These are phyloP conservation scores for Boeremia exigua DNA, from an alignment of 2,329 filamentous ascomycete genomes.

Conservation along the genomic window DNA sequence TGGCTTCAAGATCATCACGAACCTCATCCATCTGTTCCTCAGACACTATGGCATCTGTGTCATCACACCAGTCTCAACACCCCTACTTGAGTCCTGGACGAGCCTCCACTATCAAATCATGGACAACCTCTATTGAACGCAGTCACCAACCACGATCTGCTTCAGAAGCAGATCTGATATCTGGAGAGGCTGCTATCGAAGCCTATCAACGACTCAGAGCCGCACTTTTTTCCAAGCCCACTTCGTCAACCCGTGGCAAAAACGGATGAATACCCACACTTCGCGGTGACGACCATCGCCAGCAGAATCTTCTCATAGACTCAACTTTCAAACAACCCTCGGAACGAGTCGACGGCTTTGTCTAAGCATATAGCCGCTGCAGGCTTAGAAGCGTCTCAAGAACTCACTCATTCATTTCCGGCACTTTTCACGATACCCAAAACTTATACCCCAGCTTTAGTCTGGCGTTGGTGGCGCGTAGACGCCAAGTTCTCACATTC, in stretches of 20 bases:
- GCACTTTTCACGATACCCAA: constrained; percentile 4
- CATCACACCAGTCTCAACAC: constrained; percentile 27
- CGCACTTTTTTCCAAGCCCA: constrained; percentile 46
- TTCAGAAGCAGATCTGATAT: constrained; percentile 24
- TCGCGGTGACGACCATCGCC: not conserved
- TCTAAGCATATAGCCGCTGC: not conserved
- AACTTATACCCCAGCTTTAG: not conserved
- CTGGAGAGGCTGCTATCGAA: constrained; percentile 40
- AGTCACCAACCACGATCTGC: constrained; percentile 10
- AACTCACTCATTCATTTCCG: too few species aligned
- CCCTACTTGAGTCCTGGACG: constrained; percentile 37
- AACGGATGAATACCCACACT: not conserved
- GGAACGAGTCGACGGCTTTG: not conserved
- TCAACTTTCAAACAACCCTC: too few species aligned
- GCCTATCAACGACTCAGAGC: constrained; percentile 44
- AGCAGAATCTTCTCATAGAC: too few species aligned
- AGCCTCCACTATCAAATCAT: constrained; percentile 40
- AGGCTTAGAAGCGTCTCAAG: too few species aligned
- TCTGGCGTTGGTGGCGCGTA: constrained; percentile 4
- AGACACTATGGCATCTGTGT: constrained; percentile 22
- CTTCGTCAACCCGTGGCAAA: constrained; percentile 2
- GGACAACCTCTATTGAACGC: constrained; percentile 39
- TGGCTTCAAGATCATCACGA: constrained; percentile 23
- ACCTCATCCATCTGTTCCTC: constrained; percentile 27
- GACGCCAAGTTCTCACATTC: not conserved